These are phyloP conservation scores for Saposhnikovia divaricata DNA, from an alignment of 129 eudicot species.

Conservation along the genomic window DNA sequence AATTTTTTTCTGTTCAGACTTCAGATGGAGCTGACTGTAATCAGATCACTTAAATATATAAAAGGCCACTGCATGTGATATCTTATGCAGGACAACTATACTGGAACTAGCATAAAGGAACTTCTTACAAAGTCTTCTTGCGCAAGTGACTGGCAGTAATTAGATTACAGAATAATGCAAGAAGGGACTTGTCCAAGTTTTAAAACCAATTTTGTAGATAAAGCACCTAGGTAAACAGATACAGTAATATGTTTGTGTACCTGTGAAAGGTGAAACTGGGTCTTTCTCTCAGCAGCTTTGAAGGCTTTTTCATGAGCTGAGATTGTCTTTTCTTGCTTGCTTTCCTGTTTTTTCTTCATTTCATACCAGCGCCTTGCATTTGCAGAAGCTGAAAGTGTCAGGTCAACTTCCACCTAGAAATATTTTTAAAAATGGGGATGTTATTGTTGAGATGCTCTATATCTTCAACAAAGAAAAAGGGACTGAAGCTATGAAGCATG, in stretches of 20 bases:
- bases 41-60: not conserved
- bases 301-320: constrained; percentile 97
- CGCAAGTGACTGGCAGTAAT: not conserved
- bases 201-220: not conserved
- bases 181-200: not conserved
- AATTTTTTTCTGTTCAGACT: not conserved
- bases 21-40: not conserved
- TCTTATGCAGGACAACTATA: not conserved
- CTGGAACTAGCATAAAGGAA: not conserved
- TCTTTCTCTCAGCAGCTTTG: constrained; percentile 97
- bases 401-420: constrained; percentile 84
- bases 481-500: not conserved
- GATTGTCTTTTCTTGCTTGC: constrained; percentile 90
- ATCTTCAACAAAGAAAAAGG: not conserved
- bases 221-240: not conserved
- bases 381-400: constrained; percentile 92
- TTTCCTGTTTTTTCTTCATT: constrained; percentile 93
- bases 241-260: constrained; percentile 27
- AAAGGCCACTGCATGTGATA: not conserved
- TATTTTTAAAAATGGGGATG: not conserved
- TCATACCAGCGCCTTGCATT: constrained; percentile 97
- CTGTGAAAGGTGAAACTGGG: constrained; percentile 87
- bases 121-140: not conserved
- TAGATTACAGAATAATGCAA: not conserved
- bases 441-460: not conserved